Percentiles rank a stretch among this genome's conserved stretches.
These are phyloP conservation scores for Tricholoma hemisulphureum DNA, from an alignment of 768 basidiomycete species.

Conservation along the genomic window DNA sequence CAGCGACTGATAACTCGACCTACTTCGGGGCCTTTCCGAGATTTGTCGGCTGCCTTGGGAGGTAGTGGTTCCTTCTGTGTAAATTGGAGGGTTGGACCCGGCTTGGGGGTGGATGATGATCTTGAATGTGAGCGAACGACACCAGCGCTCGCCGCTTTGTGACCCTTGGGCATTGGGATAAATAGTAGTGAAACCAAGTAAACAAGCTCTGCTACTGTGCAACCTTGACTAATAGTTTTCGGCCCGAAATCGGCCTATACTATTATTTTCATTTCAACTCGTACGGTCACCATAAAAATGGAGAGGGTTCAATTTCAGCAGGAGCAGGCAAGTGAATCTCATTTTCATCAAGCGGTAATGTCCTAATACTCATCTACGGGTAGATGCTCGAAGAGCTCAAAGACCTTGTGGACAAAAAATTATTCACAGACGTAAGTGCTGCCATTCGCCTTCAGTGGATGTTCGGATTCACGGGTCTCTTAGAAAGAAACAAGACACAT, in stretches of 20 bases:
- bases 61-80: slow-evolving; percentile 59
- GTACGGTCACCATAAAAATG: slow-evolving; percentile 54
- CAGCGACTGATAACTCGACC: slow-evolving; percentile 22
- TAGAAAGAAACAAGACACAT: slow-evolving; percentile 83
- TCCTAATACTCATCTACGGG: slow-evolving; percentile 6
- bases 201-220: slow-evolving; percentile 3
- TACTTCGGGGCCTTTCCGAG: slow-evolving; percentile 55
- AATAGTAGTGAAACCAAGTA: slow-evolving; percentile 11
- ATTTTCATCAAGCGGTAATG: neutral
- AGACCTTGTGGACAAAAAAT: slow-evolving; percentile 79
- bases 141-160: slow-evolving; percentile 44
- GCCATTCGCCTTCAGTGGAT: neutral
- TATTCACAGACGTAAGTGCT: slow-evolving; percentile 73
- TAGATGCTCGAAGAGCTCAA: slow-evolving; percentile 95
- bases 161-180: slow-evolving; percentile 52
- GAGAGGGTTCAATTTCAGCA: slow-evolving; percentile 93
- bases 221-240: slow-evolving; percentile 1
- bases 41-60: slow-evolving; percentile 48
- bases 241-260: slow-evolving; percentile 5
- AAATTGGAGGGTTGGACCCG: slow-evolving; percentile 60
- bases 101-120: slow-evolving; percentile 58
- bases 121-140: slow-evolving; percentile 63
- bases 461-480: too few relatives aligned
- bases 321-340: slow-evolving; percentile 65
- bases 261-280: neutral